phyloP scores from a whole-genome alignment of 495 filamentous ascomycete genomes.

The Penicillium longicatenatum region DNA sequence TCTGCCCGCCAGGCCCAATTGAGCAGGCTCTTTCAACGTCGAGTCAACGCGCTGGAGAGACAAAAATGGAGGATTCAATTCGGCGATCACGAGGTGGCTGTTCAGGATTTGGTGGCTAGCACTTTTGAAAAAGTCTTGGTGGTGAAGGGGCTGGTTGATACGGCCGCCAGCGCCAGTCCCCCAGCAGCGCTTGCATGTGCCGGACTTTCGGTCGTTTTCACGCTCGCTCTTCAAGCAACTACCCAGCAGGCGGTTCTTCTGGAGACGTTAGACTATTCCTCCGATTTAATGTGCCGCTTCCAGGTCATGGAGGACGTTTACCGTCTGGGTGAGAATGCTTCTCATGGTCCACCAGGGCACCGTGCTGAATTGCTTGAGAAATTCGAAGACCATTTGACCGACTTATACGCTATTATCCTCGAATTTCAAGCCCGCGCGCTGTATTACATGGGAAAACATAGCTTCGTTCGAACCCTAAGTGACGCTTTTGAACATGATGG shows the following conservation, averaged over 20 bases:
- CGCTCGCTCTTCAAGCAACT: constrained; percentile 5
- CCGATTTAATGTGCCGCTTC: constrained; percentile 1
- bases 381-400: not conserved
- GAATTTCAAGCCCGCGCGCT: constrained; percentile 5
- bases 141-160: not conserved
- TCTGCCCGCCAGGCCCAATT: too few species aligned
- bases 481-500: not conserved
- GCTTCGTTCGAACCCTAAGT: not conserved
- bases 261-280: not conserved
- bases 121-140: not conserved
- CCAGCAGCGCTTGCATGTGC: constrained; percentile 2
- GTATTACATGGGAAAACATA: not conserved
- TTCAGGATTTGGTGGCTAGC: too few species aligned
- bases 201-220: not conserved
- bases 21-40: too few species aligned
- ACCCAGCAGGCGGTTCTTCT: constrained; percentile 1
- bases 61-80: too few species aligned
- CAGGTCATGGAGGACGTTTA: not conserved
- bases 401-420: not conserved
- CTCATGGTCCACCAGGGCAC: too few species aligned
- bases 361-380: not conserved
- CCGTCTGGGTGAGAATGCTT: not conserved
- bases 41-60: too few species aligned
- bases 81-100: too few species aligned
- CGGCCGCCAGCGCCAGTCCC: not conserved